Base-by-base conservation (phyloP, 371 early-diverging fungal species). In the Apophysomyces variabilis region DNA sequence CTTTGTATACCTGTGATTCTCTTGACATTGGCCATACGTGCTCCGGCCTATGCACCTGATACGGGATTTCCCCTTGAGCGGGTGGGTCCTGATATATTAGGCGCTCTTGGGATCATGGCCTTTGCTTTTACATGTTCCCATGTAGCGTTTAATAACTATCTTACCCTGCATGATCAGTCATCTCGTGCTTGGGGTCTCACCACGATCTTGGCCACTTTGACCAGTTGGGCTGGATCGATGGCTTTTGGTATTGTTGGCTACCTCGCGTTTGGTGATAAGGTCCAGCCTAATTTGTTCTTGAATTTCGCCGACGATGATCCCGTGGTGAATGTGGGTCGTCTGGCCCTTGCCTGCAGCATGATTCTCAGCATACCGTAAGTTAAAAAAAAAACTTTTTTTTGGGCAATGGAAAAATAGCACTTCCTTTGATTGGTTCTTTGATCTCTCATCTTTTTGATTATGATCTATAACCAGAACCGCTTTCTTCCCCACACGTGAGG, bases 61-160 rank as follows among this genome's bases (percentile, higher is more conserved):
- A 67, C 71, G 13, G 39, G 6, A 71, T 64, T 76, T 13, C 78
- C 84, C 1, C 64, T 82, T 12, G 76, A 71, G n/a, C 74, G 75
- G 64, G 66, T 85, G 1, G 88, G 85, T 13, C 57, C 75, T 21
- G 83, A 86, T 61, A 69, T 87, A 7, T 78, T 83, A 60, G 78
- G 87, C n/a, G 85, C 85, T 1, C 67, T 87, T 18, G 87, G 86
- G 36, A 85, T 88, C 61, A 87, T 88, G 82, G 85, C 86, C 1
- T 88, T 88, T 74, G 88, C 86, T 0, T 85, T 88, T 65, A 77
- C 86, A 12, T 87, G 85, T 35, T 74, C 84, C 26, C 88, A 88
- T 67, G 84, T 85, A 6, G 85, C 87, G 6, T 85, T 87, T 58
- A 74, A 79, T 58, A 88, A 85, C 61, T 88, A 72, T 56, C 62